Base-by-base conservation (phyloP, 345 rosid genomes). In the Euphorbia pulcherrima region DNA sequence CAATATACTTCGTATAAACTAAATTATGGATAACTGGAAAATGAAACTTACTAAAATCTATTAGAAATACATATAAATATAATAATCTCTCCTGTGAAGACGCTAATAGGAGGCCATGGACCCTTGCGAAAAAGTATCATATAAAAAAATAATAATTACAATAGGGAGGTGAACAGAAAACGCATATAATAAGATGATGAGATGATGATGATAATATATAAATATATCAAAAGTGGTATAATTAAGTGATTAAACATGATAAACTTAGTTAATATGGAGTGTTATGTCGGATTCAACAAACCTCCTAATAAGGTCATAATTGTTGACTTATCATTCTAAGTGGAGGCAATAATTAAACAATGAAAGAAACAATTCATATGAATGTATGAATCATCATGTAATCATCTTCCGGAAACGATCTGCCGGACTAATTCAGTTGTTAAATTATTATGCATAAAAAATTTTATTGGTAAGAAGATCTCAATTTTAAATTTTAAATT, bases 211-310 rank as follows among this genome's bases (percentile, higher is more conserved):
- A 44, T 26, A 63, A 26, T 63, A 39, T 39, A 4, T 39, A 6
- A 47, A 14, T 6, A 16, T 46, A 47, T 4, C 18, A 47, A 13
- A 18, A 1, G 4, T 17, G 20, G 5, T 48, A 14, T 48, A 48
- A 50, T 48, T 17, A 55, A 29, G 17, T 48, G 5, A 48, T 48
- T 1, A 55, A 29, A 3, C 37, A 5, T 40, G 21, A 18, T 10
- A 6, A 62, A 39, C 68, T 63, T 37, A 16, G 65, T 72, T 65
- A 57, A 55, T 37, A 27, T 69, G 79, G 40, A 65, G 57, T 77
- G 21, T 64, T 56, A 65, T 33, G 82, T 68, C 75, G 78, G 82
- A 77, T 65, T 72, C 86, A 74, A 73, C 78, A 61, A 27, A 68
- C 10, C 50, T 37, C 18, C 41, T 53, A 33, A 33, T 33, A 33